These are phyloP conservation scores for Ceratobasidium sp. DNA, from an alignment of 1,284 basidiomycete species.

Conservation along the genomic window DNA sequence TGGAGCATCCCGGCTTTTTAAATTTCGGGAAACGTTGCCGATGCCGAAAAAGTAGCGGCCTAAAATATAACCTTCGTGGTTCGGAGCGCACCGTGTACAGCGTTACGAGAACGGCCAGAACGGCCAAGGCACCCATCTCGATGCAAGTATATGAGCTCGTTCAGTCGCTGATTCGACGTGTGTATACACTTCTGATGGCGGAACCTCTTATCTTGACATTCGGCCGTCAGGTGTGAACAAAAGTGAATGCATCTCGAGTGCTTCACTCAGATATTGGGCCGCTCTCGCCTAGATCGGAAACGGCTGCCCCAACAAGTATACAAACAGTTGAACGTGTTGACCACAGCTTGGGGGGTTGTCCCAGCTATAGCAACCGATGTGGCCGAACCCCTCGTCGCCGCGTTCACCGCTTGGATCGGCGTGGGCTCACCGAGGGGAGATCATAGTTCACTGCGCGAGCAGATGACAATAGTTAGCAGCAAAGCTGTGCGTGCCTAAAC, in stretches of 20 bases:
- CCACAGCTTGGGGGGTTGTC: not conserved
- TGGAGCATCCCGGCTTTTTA: no score
- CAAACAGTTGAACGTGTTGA: not conserved
- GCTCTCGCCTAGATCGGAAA: conserved; percentile 19
- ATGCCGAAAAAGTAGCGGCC: not conserved
- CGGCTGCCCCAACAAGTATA: not conserved
- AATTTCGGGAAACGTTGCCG: not conserved
- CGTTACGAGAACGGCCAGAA: no score
- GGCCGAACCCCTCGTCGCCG: no score
- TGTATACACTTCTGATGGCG: not conserved
- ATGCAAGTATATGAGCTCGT: not conserved
- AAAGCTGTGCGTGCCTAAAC: not conserved
- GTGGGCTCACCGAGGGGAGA: no score
- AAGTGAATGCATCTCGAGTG: not conserved
- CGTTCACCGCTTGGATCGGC: not conserved
- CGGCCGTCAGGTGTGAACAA: not conserved
- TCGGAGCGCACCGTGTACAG: not conserved
- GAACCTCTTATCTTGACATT: conserved; percentile 19
- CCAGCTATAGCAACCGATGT: not conserved
- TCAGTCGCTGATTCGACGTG: not conserved
- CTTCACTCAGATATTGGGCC: not conserved
- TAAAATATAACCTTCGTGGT: not conserved
- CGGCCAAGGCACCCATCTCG: no score
- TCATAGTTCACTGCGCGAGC: not conserved
- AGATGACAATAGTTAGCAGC: not conserved